phyloP scores from a whole-genome alignment of 1,284 basidiomycete species.

The Moesziomyces globuligerus region DNA sequence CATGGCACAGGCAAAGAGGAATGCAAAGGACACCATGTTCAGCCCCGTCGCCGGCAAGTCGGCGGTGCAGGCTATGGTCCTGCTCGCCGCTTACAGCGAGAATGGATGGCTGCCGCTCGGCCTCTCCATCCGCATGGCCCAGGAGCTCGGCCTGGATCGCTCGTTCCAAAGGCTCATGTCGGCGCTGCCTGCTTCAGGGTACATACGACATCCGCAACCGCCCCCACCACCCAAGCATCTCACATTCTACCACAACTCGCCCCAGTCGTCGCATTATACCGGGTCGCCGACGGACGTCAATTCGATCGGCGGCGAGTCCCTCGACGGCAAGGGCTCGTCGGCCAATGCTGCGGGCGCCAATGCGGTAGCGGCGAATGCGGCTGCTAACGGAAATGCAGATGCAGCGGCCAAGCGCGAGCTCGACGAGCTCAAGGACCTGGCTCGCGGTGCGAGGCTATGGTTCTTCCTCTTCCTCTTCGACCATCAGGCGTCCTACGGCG shows the following conservation, averaged over 20 bases:
- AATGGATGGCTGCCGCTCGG: slow-evolving; percentile 92
- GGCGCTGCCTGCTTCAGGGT: slow-evolving; percentile 15
- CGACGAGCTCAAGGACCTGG: slow-evolving; percentile 42
- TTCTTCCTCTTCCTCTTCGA: slow-evolving; percentile 92
- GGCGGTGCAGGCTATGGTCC: slow-evolving; percentile 91
- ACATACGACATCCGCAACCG: slow-evolving; percentile 26
- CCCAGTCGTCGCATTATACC: slow-evolving; percentile 76
- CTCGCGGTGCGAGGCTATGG: slow-evolving; percentile 80
- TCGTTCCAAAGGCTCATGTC: slow-evolving; percentile 83
- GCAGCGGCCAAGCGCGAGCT: slow-evolving; percentile 24
- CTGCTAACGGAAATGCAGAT: slow-evolving; percentile 15
- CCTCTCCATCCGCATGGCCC: slow-evolving; percentile 91
- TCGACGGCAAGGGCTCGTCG: slow-evolving; percentile 21
- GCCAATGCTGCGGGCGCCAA: slow-evolving; percentile 17
- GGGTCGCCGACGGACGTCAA: slow-evolving; percentile 37
- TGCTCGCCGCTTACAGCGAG: slow-evolving; percentile 90
- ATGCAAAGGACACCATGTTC: slow-evolving; percentile 89
- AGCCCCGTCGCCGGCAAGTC: slow-evolving; percentile 91
- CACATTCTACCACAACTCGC: slow-evolving; percentile 42
- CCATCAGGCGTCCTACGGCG: slow-evolving; percentile 83
- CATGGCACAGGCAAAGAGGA: slow-evolving; percentile 91
- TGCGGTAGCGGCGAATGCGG: slow-evolving; percentile 19
- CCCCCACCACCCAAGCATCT: slow-evolving; percentile 29
- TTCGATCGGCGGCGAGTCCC: slow-evolving; percentile 22
- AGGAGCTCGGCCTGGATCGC: slow-evolving; percentile 89